Conservation (phyloP, 768 basidiomycete species). For the Clitopilus passeckerianus region DNA sequence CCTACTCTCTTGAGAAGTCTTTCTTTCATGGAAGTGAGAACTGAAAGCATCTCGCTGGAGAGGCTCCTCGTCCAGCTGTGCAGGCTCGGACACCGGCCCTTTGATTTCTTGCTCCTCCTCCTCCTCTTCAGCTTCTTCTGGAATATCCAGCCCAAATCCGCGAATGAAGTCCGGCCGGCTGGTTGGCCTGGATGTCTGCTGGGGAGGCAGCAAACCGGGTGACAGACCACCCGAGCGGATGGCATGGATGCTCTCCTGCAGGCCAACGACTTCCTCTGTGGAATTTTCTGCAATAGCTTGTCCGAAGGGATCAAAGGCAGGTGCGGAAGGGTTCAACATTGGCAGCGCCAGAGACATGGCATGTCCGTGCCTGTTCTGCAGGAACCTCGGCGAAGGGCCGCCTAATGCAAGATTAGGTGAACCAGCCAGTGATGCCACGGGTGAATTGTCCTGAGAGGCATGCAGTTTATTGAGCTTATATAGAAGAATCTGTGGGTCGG, state of each 20-base stretch:
- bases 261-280: constrained; percentile 29
- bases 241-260: constrained; percentile 34
- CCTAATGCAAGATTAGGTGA: constrained; percentile 62
- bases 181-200: constrained; percentile 35
- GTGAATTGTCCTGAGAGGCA: constrained; percentile 54
- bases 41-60: constrained; percentile 9
- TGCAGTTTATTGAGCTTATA: constrained; percentile 85
- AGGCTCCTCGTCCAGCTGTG: constrained; percentile 7
- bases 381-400: constrained; percentile 31
- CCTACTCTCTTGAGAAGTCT: not conserved
- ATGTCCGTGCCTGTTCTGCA: constrained; percentile 59
- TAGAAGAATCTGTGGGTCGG: constrained; percentile 75
- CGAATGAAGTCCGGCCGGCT: constrained; percentile 69
- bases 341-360: constrained; percentile 65
- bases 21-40: constrained; percentile 11
- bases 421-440: constrained; percentile 47
- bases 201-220: constrained; percentile 38
- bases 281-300: constrained; percentile 30
- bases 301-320: constrained; percentile 63
- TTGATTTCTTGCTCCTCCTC: constrained; percentile 26
- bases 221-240: constrained; percentile 45
- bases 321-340: constrained; percentile 22
- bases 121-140: constrained; percentile 67
- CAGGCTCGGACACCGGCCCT: constrained; percentile 26
- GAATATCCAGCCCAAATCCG: constrained; percentile 78